Percentiles rank a stretch among this genome's conserved stretches.
These are phyloP conservation scores for Fusarium continuum DNA, from an alignment of 2,329 filamentous ascomycete species.

Conservation along the genomic window DNA sequence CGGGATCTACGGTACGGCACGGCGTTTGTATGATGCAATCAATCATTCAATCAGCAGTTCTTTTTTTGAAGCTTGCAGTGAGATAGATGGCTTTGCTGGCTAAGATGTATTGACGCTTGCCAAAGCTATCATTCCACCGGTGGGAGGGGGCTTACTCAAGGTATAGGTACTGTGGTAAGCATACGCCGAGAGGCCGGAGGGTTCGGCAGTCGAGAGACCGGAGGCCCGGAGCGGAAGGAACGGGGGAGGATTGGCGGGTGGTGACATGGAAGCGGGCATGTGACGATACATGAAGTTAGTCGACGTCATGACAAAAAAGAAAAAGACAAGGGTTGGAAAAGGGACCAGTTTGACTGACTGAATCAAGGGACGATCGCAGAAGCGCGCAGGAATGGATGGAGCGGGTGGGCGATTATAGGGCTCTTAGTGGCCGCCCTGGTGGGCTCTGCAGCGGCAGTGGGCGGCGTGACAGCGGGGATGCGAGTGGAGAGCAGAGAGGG, in stretches of 20 bases:
- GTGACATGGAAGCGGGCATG: conserved; percentile 17
- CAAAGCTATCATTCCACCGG: not conserved
- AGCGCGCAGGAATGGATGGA: conserved; percentile 37
- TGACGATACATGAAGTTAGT: conserved; percentile 5
- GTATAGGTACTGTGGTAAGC: not conserved
- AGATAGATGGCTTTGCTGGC: not conserved
- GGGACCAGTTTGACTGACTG: conserved; percentile 8
- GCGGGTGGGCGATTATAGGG: conserved; percentile 36
- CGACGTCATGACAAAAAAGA: conserved; percentile 24
- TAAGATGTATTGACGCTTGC: not conserved
- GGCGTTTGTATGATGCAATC: conserved; percentile 19
- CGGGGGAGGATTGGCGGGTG: conserved; percentile 4
- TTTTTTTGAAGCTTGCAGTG: not conserved
- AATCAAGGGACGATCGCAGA: conserved; percentile 30
- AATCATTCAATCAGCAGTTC: not conserved
- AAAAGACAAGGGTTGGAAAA: conserved; percentile 8
- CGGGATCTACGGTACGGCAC: conserved; percentile 3
- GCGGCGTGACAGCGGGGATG: conserved; percentile 20
- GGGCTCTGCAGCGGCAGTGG: conserved; percentile 21
- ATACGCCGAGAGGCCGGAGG: conserved; percentile 9
- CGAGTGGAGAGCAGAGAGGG: conserved; percentile 10
- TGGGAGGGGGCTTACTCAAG: not conserved
- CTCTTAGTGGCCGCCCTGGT: conserved; percentile 37
- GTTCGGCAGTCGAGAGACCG: conserved; percentile 24
- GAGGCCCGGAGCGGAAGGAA: conserved; percentile 27